Base-by-base conservation (phyloP, 2,329 filamentous ascomycete species). In the Aspergillus phoenicis region DNA sequence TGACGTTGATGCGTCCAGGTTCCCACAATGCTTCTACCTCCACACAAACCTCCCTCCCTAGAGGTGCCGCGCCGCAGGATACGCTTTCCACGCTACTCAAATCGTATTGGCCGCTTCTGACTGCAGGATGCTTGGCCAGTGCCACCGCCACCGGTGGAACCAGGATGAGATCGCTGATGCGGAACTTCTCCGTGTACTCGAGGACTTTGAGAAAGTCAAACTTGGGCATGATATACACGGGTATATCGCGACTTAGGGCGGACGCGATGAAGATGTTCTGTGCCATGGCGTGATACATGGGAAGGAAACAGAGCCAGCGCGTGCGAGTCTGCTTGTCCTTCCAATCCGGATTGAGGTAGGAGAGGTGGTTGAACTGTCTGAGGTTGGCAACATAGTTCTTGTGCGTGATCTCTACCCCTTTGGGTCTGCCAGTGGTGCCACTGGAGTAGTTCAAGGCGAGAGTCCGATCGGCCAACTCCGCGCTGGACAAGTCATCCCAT, bases 391-490 rank as follows among this genome's bases (percentile, higher is more conserved):
- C 84, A 69, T 91, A 91, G 66, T 91, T 90, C 62, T 82, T 80
- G 75, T 96, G 91, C n/a, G 87, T 87, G 65, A 95, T 89, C 76
- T 90, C 87, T 13, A 95, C 91, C 10, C 92, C 92, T 73, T 96
- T 96, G 8, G 91, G 91, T 4, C 92, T 82, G 6, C 92, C 91
- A 0, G 92, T 96, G 1, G 90, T 93, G 10, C 91, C 79, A 53
- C 73, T 76, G 65, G 87, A 90, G 77, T 94, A 96, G 75, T 96
- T 95, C 63, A 96, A 83, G 24, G 86, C 88, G 66, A 89, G 67
- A 3, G 72, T 75, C n/a, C 62, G 66, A 47, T 66, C 62, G 2
- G 73, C 65, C 41, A 65, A 52, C 5, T 67, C 86, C 1, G 85
- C 85, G 5, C 70, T 76, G 8, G 63, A 47, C 8, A 73, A 59